Evolutionary conservation across 805 yeast species (phyloP).

Genomic region (Nakazawaea anatomiae): DNA sequence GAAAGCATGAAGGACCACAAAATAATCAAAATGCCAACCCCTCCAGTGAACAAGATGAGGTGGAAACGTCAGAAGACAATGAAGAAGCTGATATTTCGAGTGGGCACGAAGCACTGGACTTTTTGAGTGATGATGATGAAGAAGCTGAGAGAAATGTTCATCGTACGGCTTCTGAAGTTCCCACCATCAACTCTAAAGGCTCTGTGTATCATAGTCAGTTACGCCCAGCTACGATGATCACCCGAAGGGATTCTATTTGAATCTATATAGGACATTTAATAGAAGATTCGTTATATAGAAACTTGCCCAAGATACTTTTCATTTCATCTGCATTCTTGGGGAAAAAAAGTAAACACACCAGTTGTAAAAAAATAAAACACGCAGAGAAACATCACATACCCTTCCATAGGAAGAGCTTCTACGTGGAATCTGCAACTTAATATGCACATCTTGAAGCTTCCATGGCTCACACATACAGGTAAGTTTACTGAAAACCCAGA

Average conservation of each 20-base stretch:
- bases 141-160: neutral
- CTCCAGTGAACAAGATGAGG: neutral
- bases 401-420: neutral
- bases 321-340: neutral
- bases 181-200: neutral
- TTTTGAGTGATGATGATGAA: neutral
- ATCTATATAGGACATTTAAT: neutral
- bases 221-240: neutral
- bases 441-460: conserved; percentile 64
- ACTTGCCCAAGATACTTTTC: too few species aligned
- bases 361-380: neutral
- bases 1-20: neutral
- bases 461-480: conserved; percentile 64
- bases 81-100: neutral
- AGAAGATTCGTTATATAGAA: too few species aligned
- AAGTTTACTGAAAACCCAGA: conserved; percentile 12
- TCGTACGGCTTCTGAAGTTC: neutral
- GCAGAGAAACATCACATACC: neutral
- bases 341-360: neutral
- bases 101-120: too few species aligned
- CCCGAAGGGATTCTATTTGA: neutral
- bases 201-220: neutral
- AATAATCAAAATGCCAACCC: neutral
- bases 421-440: neutral
- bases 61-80: neutral